Conservation (phyloP, 495 filamentous ascomycete genomes). For the Penicillium atrosanguineum region DNA sequence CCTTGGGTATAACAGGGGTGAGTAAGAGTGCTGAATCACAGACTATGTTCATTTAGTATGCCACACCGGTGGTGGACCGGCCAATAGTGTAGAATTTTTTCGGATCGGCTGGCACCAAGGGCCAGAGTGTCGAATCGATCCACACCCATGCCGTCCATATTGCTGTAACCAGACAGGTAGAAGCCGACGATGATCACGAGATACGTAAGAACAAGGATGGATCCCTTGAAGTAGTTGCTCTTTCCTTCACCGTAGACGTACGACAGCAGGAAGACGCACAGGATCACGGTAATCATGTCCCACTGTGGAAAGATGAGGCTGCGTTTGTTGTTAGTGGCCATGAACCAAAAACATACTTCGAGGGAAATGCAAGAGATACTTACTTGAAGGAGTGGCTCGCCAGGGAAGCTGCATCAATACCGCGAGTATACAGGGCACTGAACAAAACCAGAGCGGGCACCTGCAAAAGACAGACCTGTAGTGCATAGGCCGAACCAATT, state of each 20-base stretch:
- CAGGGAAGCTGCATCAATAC: constrained; percentile 56
- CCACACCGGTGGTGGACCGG: constrained; percentile 28
- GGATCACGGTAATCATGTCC: constrained; percentile 97
- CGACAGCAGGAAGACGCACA: constrained; percentile 94
- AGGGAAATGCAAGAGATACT: constrained; percentile 16
- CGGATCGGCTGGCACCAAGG: constrained; percentile 34
- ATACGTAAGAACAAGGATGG: constrained; percentile 90
- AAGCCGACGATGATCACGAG: constrained; percentile 90
- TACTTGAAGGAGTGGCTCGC: constrained; percentile 77
- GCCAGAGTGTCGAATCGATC: constrained; percentile 71
- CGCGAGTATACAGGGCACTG: constrained; percentile 61
- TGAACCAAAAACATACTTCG: no score
- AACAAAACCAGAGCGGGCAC: constrained; percentile 92
- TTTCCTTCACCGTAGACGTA: constrained; percentile 99
- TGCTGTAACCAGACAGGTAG: constrained; percentile 77
- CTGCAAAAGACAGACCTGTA: constrained; percentile 97
- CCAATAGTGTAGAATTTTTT: constrained; percentile 46
- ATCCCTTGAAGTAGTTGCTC: constrained; percentile 70
- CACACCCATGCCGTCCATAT: constrained; percentile 55
- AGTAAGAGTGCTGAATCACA: background rate
- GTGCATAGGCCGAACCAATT: constrained; percentile 94
- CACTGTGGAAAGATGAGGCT: constrained; percentile 96
- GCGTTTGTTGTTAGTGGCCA: background rate
- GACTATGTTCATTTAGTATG: constrained; percentile 21
- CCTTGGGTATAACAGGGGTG: background rate